Base-by-base conservation (phyloP, 257 asterid genomes). In the Cinchona pubescens region DNA sequence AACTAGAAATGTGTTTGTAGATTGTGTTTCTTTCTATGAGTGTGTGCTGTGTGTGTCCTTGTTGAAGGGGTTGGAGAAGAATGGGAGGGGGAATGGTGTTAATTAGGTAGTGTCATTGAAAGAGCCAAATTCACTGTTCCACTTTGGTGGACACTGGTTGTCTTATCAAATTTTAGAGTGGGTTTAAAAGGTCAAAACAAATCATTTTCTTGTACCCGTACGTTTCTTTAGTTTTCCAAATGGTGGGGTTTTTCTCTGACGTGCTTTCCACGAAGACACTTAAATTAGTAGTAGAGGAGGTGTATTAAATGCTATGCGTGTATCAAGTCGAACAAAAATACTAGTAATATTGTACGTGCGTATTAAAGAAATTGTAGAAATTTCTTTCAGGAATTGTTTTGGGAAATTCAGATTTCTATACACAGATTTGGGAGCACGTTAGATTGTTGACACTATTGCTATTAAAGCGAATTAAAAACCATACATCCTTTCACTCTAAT, bases 211-310 rank as follows among this genome's bases (percentile, higher is more conserved):
- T 77, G 76, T 6, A 69, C 76, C 70, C 80, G 85, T 82, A 75
- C 67, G 77, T 70, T 82, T 71, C 48, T 61, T 48, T 23, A 34
- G 62, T 75, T 79, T 86, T 85, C 85, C 51, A 78, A 51, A 56
- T 49, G 82, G 83, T 80, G 88, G 77, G 79, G 74, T 58, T 62
- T 18, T 32, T 55, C 65, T 55, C 79, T 76, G 82, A 89, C 93
- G 92, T 92, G 97, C 86, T 77, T 80, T 60, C 76, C 96, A 87
- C 83, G 76, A 86, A 79, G 86, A 81, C 78, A 53, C 65, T 59
- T 74, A 1, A 60, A 43, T 58, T 45, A 15, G 23, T 21, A 43
- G 29, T 60, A 21, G 4, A 15, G 40, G 5, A 14, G 21, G 27
- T 21, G 46, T 45, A 74, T 43, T 46, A 43, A 61, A 27, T 35